A percentile compares a stretch with the other conserved stretches of the same genome.
Evolutionary conservation across 345 rosid genomes (phyloP).

Genomic region (Pugionium dolabratum): DNA sequence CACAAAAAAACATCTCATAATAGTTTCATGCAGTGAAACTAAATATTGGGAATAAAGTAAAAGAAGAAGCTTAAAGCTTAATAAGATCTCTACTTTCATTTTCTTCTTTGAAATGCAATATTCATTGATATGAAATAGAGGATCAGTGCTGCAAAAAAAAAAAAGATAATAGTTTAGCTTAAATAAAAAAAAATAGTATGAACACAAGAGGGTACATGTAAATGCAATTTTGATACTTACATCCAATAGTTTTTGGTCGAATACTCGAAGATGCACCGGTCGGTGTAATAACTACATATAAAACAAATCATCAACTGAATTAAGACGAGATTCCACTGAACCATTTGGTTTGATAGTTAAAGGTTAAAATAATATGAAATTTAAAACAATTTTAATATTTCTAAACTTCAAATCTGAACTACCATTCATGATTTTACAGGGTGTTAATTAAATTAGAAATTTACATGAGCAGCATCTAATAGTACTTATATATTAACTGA

Average conservation of each 20-base stretch:
- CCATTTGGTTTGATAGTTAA: too few species aligned
- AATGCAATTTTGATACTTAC: constrained; percentile 32
- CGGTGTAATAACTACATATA: constrained; percentile 23
- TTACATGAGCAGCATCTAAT: too few species aligned
- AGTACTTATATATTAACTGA: too few species aligned
- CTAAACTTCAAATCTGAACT: too few species aligned
- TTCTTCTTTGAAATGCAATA: constrained; percentile 8
- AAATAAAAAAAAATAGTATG: neutral
- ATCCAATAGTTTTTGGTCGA: constrained; percentile 11
- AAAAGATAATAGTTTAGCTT: neutral
- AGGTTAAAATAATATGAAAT: too few species aligned
- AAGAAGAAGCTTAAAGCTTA: neutral
- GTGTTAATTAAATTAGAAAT: too few species aligned
- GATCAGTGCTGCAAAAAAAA: constrained; percentile 28
- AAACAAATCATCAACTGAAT: neutral
- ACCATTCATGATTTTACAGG: too few species aligned
- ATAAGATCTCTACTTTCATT: neutral
- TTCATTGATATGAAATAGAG: constrained; percentile 19
- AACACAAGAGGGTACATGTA: neutral
- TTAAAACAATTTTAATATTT: too few species aligned
- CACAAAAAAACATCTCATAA: neutral
- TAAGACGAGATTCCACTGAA: neutral
- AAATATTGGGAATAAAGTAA: neutral
- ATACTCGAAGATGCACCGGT: constrained; percentile 18
- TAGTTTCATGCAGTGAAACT: neutral